Percentiles rank a stretch among this genome's conserved stretches.
These are phyloP conservation scores for Dryas drummondii DNA, from an alignment of 306 rosid species.

Conservation along the genomic window DNA sequence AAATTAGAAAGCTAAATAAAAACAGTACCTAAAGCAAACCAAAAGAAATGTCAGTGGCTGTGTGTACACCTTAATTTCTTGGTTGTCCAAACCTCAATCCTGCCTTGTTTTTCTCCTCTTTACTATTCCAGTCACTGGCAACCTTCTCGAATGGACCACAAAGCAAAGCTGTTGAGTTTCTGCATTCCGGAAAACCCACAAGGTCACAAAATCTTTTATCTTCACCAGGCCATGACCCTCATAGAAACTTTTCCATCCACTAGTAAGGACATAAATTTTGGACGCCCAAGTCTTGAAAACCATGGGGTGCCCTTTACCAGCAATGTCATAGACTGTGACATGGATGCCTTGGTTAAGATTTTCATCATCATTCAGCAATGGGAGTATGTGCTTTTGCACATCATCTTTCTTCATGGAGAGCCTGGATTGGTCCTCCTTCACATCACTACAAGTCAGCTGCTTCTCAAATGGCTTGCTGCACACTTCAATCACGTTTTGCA, in stretches of 20 bases:
- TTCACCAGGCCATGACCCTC: not conserved
- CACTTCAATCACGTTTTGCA: not conserved
- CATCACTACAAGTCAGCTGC: slow-evolving; percentile 8
- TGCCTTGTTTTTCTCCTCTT: slow-evolving; percentile 2
- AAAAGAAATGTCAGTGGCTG: no score
- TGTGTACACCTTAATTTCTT: no score
- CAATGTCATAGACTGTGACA: slow-evolving; percentile 3
- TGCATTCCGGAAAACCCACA: slow-evolving; percentile 9
- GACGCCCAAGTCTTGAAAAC: slow-evolving; percentile 7
- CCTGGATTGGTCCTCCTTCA: slow-evolving; percentile 13
- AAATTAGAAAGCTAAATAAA: no score
- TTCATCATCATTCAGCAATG: slow-evolving; percentile 3
- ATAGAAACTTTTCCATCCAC: slow-evolving; percentile 16
- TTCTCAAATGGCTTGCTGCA: slow-evolving; percentile 23
- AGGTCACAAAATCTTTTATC: not conserved
- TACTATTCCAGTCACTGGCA: not conserved
- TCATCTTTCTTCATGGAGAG: slow-evolving; percentile 12
- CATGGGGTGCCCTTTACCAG: slow-evolving; percentile 5
- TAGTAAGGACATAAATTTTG: not conserved
- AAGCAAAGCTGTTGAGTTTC: slow-evolving; percentile 10
- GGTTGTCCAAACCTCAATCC: not conserved
- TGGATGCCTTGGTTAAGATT: not conserved
- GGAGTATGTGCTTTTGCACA: not conserved
- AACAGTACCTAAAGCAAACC: no score
- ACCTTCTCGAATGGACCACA: not conserved